Evolutionary conservation across 1,139 yeast species (phyloP).

Genomic region (Geotrichum reessii): DNA sequence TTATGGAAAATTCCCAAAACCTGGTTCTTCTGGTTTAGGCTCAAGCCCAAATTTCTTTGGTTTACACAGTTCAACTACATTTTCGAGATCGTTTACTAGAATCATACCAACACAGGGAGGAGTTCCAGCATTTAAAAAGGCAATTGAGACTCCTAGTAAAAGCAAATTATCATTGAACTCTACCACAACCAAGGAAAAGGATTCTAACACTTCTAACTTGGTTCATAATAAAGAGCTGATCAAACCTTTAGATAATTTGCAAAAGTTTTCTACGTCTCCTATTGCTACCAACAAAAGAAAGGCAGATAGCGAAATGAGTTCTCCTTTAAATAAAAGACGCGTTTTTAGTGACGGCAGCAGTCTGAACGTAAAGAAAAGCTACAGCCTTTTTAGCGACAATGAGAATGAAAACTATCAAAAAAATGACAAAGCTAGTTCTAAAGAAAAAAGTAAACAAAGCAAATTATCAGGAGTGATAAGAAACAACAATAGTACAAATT

Average conservation of each 20-base stretch:
- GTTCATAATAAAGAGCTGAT: not conserved
- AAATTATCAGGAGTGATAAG: not conserved
- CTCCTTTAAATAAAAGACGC: not conserved
- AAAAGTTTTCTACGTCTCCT: not conserved
- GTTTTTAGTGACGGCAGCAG: not conserved
- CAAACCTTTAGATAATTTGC: not conserved
- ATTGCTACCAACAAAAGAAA: not conserved
- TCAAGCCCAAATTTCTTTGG: not conserved
- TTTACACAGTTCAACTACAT: not conserved
- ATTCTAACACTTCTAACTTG: not conserved
- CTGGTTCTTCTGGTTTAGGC: not conserved
- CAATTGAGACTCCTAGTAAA: not conserved
- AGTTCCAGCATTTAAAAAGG: no score
- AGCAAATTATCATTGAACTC: not conserved
- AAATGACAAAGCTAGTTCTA: not conserved
- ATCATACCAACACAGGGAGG: not conserved
- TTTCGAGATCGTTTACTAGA: not conserved
- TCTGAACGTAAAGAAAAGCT: not conserved
- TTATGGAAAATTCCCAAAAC: not conserved
- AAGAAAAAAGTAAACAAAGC: not conserved
- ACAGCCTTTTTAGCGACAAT: not conserved
- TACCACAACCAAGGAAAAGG: not conserved
- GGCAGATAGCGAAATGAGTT: not conserved
- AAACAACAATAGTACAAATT: not conserved
- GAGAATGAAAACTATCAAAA: not conserved